Evolutionary conservation across 2,329 filamentous ascomycete genomes (phyloP), one percentile per base, ranked within the genome.

Genomic region (Knoxdaviesia proteae): DNA sequence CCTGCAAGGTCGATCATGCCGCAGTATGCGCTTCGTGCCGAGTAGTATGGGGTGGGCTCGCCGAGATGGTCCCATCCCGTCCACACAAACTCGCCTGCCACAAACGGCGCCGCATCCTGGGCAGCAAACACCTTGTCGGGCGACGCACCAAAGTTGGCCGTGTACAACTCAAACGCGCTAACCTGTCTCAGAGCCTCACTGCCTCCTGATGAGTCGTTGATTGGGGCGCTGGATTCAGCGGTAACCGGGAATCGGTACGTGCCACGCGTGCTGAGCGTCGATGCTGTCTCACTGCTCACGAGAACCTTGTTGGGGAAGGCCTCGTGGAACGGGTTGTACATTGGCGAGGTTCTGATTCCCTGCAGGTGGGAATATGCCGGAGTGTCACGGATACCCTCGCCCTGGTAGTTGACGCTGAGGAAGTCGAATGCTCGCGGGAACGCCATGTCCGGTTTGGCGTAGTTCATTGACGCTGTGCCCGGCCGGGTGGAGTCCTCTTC

Each of bases 1-100:
- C 69, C 69, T 0, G 69, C 69, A 6, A 73, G 55, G 43, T 74
- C 69, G 32, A 74, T 60, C 45, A 74, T 70, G 7, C 69, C 69
- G 39, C 64, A 72, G 50, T 72, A 74, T 2, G 64, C 67, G 50
- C 63, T 68, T 7, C 67, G 62, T 5, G 65, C 55, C 1, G 51
- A 42, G 47, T 65, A 55, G 49, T 65, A 71, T 0, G 66, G 65
- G 6, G 62, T 66, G 2, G 65, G 65, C 50, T 69, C 65, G 29
- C 65, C 65, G 7, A 69, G 48, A 48, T 69, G 68, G 45, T 68
- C 65, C 47, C 54, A 68, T 1, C 67, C 67, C 0, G 63, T 61
- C 67, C 66, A 70, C 6, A 69, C 65, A 36, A 67, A 69, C 47
- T 68, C 69, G 5, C 69, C 69, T 1, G 65, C 68, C 0, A 69